phyloP scores from a whole-genome alignment of 2,329 filamentous ascomycete species.

The Xylaria multiplex region DNA sequence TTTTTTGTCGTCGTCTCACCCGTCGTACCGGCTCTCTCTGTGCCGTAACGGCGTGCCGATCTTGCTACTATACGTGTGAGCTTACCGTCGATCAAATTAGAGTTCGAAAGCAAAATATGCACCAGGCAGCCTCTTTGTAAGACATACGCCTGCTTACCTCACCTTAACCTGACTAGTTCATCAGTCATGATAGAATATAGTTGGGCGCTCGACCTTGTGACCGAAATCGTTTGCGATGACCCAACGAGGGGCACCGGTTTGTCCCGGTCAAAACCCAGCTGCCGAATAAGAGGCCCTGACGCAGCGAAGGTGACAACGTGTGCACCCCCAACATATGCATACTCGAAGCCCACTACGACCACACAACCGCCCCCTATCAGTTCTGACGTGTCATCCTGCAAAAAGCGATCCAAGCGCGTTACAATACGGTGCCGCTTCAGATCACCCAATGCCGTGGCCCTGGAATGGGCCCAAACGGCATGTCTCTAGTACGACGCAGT shows the following conservation, averaged over 20 bases:
- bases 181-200: slow-evolving; percentile 2
- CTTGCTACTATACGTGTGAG: slow-evolving; percentile 11
- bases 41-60: slow-evolving; percentile 6
- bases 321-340: slow-evolving; percentile 28
- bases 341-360: slow-evolving; percentile 29
- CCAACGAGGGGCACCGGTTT: slow-evolving; percentile 3
- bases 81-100: slow-evolving; percentile 8
- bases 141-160: slow-evolving; percentile 3
- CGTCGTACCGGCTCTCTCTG: no score
- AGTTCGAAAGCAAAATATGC: slow-evolving; percentile 5
- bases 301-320: slow-evolving; percentile 13
- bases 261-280: slow-evolving; percentile 10
- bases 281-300: slow-evolving; percentile 7
- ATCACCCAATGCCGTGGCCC: slow-evolving; percentile 39
- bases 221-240: slow-evolving; percentile 15
- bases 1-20: slow-evolving; percentile 14
- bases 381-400: slow-evolving; percentile 37
- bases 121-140: neutral
- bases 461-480: slow-evolving; percentile 32
- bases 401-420: slow-evolving; percentile 18
- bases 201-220: slow-evolving; percentile 9
- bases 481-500: slow-evolving; percentile 25
- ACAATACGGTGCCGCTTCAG: slow-evolving; percentile 27
- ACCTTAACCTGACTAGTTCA: neutral
- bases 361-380: slow-evolving; percentile 18